Evolutionary conservation across 192 early-diverging fungal genomes (phyloP).

Genomic region (Thamnidium elegans): DNA sequence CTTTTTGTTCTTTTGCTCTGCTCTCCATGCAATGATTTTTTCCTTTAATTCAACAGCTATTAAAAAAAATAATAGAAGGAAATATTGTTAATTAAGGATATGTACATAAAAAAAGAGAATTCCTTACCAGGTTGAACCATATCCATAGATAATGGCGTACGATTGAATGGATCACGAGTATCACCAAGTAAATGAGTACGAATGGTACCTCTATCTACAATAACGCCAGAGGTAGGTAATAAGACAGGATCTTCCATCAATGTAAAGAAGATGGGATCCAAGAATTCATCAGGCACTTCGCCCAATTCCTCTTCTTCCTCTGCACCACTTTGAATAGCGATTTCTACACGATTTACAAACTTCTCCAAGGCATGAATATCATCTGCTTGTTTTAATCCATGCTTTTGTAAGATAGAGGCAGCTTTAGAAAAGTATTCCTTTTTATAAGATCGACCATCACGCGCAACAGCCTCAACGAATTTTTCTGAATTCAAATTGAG

Average conservation of each 20-base stretch:
- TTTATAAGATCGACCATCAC: conserved; percentile 82
- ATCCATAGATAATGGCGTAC: conserved; percentile 80
- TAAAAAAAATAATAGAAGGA: background rate
- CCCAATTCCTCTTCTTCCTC: conserved; percentile 77
- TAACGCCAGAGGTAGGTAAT: conserved; percentile 74
- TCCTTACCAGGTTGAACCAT: conserved; percentile 78
- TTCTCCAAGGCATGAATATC: conserved; percentile 57
- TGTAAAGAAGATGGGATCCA: conserved; percentile 83
- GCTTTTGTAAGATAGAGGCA: conserved; percentile 57
- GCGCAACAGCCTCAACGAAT: conserved; percentile 81
- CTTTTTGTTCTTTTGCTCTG: conserved; percentile 25
- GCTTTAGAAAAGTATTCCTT: conserved; percentile 80
- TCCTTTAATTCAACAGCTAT: conserved; percentile 25
- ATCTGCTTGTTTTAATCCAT: conserved; percentile 60
- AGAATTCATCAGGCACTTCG: conserved; percentile 86
- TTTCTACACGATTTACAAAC: conserved; percentile 78
- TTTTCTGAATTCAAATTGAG: conserved; percentile 61
- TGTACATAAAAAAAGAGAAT: background rate
- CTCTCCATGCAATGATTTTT: conserved; percentile 28
- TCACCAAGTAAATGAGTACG: conserved; percentile 86
- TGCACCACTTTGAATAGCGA: conserved; percentile 54
- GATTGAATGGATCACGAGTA: conserved; percentile 91
- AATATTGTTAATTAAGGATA: background rate
- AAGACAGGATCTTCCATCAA: conserved; percentile 95
- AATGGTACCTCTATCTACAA: conserved; percentile 88